Conservation (phyloP, 352 stramenopile species). For the Phytophthora ramorum region DNA sequence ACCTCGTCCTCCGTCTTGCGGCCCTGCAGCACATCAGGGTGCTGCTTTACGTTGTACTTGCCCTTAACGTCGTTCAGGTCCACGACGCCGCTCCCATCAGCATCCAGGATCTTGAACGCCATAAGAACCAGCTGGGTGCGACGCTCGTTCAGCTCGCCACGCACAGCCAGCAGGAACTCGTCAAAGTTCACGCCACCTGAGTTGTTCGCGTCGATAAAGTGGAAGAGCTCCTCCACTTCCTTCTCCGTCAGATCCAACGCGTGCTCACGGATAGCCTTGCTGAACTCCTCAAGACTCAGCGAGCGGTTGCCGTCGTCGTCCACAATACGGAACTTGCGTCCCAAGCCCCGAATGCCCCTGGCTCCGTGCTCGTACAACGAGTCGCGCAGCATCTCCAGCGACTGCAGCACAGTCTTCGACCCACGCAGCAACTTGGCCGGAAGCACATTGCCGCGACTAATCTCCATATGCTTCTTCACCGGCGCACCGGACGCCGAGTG, state of each 20-base stretch:
- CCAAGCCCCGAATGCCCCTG: slow-evolving; percentile 75
- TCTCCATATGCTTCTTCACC: slow-evolving; percentile 60
- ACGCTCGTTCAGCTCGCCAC: slow-evolving; percentile 76
- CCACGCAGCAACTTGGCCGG: slow-evolving; percentile 62
- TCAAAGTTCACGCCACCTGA: slow-evolving; percentile 86
- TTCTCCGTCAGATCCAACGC: slow-evolving; percentile 55
- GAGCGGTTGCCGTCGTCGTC: slow-evolving; percentile 88
- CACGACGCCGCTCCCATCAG: slow-evolving; percentile 74
- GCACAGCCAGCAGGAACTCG: slow-evolving; percentile 82
- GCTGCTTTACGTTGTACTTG: slow-evolving; percentile 84
- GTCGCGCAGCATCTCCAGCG: slow-evolving; percentile 65
- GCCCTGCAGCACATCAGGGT: slow-evolving; percentile 86
- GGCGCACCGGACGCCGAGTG: slow-evolving; percentile 47
- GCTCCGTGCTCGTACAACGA: slow-evolving; percentile 84
- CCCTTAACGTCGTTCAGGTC: slow-evolving; percentile 77
- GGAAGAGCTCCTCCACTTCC: slow-evolving; percentile 80
- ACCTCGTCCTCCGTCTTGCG: slow-evolving; percentile 76
- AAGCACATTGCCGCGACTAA: slow-evolving; percentile 79
- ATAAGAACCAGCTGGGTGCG: slow-evolving; percentile 78
- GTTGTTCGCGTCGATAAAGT: slow-evolving; percentile 84
- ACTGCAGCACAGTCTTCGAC: slow-evolving; percentile 64
- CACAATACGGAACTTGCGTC: slow-evolving; percentile 91
- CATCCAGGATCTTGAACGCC: slow-evolving; percentile 83
- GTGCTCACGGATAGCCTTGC: slow-evolving; percentile 79
- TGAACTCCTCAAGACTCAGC: slow-evolving; percentile 78